These are phyloP conservation scores for Cytospora piceicola DNA, from an alignment of 2,329 filamentous ascomycete genomes.

Conservation along the genomic window DNA sequence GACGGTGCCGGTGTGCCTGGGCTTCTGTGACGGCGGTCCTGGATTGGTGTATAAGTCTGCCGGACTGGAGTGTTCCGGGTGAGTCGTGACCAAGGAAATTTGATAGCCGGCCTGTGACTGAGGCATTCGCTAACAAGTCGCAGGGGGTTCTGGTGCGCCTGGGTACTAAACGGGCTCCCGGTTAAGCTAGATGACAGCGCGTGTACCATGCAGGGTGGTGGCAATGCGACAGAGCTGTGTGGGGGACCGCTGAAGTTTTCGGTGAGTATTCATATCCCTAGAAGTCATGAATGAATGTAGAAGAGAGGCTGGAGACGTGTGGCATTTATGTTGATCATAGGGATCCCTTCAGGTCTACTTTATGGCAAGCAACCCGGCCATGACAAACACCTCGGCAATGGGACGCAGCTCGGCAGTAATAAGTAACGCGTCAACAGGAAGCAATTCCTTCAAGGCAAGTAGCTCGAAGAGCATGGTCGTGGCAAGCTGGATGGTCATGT, in stretches of 20 bases:
- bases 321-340: neutral
- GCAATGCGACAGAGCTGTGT: conserved; percentile 55
- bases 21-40: conserved; percentile 49
- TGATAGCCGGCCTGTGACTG: no score
- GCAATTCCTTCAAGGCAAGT: neutral
- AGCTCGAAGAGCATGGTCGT: neutral
- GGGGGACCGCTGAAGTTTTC: conserved; percentile 56
- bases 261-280: conserved; percentile 37
- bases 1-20: conserved; percentile 56
- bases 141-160: conserved; percentile 65
- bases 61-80: conserved; percentile 58
- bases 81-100: conserved; percentile 31
- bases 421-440: neutral
- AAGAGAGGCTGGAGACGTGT: neutral
- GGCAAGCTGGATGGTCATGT: neutral
- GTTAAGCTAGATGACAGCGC: conserved; percentile 49
- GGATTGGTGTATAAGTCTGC: conserved; percentile 51
- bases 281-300: neutral
- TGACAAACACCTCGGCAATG: neutral
- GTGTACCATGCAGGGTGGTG: conserved; percentile 59
- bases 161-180: conserved; percentile 52
- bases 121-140: conserved; percentile 4
- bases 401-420: neutral
- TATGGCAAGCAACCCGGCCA: neutral
- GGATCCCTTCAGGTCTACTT: neutral